Evolutionary conservation across 805 yeast species (phyloP).

Genomic region (Torulaspora delbrueckii): DNA sequence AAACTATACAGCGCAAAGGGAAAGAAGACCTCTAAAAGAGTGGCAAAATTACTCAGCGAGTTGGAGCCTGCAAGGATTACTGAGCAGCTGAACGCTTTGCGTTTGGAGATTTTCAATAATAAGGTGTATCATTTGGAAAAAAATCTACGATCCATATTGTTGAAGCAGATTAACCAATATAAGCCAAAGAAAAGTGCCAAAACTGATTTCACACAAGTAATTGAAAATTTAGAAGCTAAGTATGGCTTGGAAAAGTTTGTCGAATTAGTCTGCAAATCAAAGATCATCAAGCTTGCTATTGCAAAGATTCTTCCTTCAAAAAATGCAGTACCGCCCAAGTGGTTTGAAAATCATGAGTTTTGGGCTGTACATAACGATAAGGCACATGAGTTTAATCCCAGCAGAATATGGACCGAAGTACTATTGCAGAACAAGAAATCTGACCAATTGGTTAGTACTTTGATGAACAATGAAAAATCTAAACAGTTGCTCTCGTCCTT

Average conservation of each 20-base stretch:
- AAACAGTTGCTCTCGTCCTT: constrained; percentile 43
- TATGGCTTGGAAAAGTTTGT: constrained; percentile 20
- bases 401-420: constrained; percentile 39
- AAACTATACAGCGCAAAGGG: constrained; percentile 33
- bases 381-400: constrained; percentile 41
- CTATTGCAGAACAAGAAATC: constrained; percentile 23
- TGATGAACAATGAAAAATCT: constrained; percentile 44
- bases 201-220: constrained; percentile 9
- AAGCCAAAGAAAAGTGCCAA: constrained; percentile 14
- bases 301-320: constrained; percentile 19
- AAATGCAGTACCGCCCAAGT: constrained; percentile 18
- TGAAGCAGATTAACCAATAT: constrained; percentile 13
- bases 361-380: constrained; percentile 31
- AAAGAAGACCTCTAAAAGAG: constrained; percentile 28
- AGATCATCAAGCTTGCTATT: constrained; percentile 24
- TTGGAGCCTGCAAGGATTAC: constrained; percentile 14
- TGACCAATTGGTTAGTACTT: constrained; percentile 37
- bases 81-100: constrained; percentile 19
- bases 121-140: constrained; percentile 29
- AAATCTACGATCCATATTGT: constrained; percentile 14
- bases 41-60: constrained; percentile 19
- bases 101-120: constrained; percentile 25
- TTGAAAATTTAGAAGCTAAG: constrained; percentile 5
- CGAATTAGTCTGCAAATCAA: constrained; percentile 24
- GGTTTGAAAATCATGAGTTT: constrained; percentile 28